Evolutionary conservation across 768 basidiomycete species (phyloP).

Genomic region (Nidularia pulvinata): DNA sequence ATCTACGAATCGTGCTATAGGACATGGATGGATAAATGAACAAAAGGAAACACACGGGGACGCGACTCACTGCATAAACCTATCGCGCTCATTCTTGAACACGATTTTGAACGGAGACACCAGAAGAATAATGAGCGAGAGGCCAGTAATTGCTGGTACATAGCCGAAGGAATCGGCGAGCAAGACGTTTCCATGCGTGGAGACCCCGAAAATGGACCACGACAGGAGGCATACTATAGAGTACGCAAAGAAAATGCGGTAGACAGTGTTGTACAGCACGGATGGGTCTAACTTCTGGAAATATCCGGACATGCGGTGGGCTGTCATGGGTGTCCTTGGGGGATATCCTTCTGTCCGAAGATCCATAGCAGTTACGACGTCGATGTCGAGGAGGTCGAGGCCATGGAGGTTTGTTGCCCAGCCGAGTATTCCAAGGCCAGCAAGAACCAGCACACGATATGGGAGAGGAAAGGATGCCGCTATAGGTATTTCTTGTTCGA

Average conservation of each 20-base stretch:
- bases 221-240: slow-evolving; percentile 56
- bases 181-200: slow-evolving; percentile 53
- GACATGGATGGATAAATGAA: too few species aligned
- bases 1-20: slow-evolving; percentile 70
- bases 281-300: slow-evolving; percentile 30
- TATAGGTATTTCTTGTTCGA: slow-evolving; percentile 39
- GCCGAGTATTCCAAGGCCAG: slow-evolving; percentile 78
- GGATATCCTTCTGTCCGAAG: slow-evolving; percentile 37
- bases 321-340: slow-evolving; percentile 20
- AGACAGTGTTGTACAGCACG: slow-evolving; percentile 56
- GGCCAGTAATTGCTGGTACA: slow-evolving; percentile 67
- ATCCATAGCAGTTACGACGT: slow-evolving; percentile 72
- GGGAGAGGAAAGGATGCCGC: slow-evolving; percentile 81
- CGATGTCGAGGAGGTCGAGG: slow-evolving; percentile 71
- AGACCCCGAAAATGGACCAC: slow-evolving; percentile 68
- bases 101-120: slow-evolving; percentile 69
- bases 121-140: slow-evolving; percentile 55
- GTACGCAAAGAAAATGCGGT: slow-evolving; percentile 67
- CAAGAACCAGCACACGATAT: slow-evolving; percentile 84
- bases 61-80: slow-evolving; percentile 71
- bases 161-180: slow-evolving; percentile 78
- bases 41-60: slow-evolving; percentile 2
- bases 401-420: slow-evolving; percentile 96
- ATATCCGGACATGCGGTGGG: slow-evolving; percentile 22
- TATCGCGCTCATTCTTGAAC: slow-evolving; percentile 71